A percentile compares a stretch with the other conserved stretches of the same genome.
phyloP scores from a whole-genome alignment of 345 rosid genomes.

The Rhodamnia argentea region DNA sequence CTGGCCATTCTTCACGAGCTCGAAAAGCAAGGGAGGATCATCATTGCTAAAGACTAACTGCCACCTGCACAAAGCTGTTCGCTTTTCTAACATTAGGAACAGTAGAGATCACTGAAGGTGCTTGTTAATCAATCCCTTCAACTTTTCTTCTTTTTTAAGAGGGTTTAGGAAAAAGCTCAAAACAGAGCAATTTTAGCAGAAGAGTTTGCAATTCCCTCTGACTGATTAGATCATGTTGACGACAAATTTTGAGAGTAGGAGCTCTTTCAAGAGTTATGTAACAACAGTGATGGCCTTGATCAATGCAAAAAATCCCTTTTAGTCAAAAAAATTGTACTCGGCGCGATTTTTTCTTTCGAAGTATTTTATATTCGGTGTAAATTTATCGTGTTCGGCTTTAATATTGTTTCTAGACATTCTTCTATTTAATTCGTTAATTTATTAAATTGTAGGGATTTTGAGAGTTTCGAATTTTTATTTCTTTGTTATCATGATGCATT shows the following conservation, averaged over 20 bases:
- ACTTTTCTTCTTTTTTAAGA: background rate
- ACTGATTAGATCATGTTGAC: background rate
- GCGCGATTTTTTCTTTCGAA: background rate
- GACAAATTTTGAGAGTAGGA: background rate
- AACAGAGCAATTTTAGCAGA: background rate
- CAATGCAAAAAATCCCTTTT: background rate
- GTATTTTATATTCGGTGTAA: background rate
- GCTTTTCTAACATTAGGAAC: background rate
- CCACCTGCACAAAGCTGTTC: background rate
- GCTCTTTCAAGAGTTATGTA: background rate
- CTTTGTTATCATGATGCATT: background rate
- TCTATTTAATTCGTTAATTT: background rate
- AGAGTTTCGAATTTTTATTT: background rate
- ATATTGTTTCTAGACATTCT: background rate
- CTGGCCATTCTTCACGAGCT: conserved; percentile 48
- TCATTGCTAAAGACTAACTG: conserved; percentile 4
- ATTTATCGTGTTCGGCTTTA: background rate
- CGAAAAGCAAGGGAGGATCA: conserved; percentile 31
- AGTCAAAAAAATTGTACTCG: background rate
- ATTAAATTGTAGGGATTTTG: background rate
- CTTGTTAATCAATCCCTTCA: background rate
- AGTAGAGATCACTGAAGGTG: background rate
- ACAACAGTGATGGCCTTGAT: background rate
- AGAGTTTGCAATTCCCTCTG: background rate
- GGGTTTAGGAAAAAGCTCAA: background rate